Base-by-base conservation (phyloP, 2,329 filamentous ascomycete genomes). In the Colletotrichum sojae region DNA sequence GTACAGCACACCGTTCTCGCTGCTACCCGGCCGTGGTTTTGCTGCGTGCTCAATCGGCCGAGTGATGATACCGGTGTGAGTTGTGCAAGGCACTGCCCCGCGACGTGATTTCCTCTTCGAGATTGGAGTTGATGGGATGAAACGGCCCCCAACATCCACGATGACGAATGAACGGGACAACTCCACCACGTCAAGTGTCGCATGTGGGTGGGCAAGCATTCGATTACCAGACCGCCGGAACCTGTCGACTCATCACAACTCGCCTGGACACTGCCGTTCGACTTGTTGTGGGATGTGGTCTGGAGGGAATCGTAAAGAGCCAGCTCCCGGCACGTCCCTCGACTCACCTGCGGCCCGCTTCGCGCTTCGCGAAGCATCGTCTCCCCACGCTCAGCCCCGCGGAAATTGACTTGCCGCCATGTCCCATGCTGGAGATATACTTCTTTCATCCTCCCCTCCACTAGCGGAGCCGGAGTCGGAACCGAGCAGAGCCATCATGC, bases 171-270 rank as follows among this genome's bases (percentile, higher is more conserved):
- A 36, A 25, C 6, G 39, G 36, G 56, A 51, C 36, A 39, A 18
- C 45, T 56, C 56, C 56, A 51, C 36, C 43, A 51, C 63, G 51
- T 67, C 51, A 52, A 57, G 55, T 66, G 45, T 69, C 31, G 55
- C 55, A 36, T 66, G 66, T 66, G 66, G 22, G 63, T 57, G 55
- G 62, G 52, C 54, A 39, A 52, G 55, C 56, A 55, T 40, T 36
- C 45, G 18, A 40, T 39, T 22, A 60, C 67, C 51, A 48, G 36
- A 36, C 55, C 43, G 18, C 39, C 52, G 56, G 43, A 67, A 60
- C 16, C 45, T 25, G 49, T 13, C 43, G 36, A 22, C 20, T 45
- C 55, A 52, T 48, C 40, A 54, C 43, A 16, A 31, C n/a, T 39
- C 25, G 13, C 15, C 43, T 45, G 4, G 12, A 12, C 18, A 8